Evolutionary conservation across 176 grass and related monocot genomes (phyloP), one percentile per base, ranked within the genome.

Genomic region (Avena atlantica): DNA sequence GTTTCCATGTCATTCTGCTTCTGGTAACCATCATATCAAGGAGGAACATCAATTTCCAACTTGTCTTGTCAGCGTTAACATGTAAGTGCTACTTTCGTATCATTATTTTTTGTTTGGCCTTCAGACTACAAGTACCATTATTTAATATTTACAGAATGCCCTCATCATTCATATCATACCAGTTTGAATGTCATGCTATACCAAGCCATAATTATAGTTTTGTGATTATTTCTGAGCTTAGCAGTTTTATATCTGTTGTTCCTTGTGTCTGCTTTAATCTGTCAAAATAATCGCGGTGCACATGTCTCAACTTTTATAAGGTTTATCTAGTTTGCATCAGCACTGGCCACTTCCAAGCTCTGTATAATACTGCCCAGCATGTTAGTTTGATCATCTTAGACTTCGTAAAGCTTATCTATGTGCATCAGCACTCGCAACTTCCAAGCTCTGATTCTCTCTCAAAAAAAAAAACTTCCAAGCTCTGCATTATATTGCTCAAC

Each of bases 1-100:
- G 53, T 48, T 93, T 98, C 52, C 90, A 95, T 90, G 36, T 79
- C 34, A 48, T 93, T 84, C 85, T 95, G 86, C 91, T 98, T 17
- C 68, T 98, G 58, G 83, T 89, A 85, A 93, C 92, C 61, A 89
- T 98, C 81, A 69, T 94, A 45, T 91, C 91, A 9, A 98, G 96
- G 91, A 95, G 90, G 87, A 95, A 90, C 66, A 25, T 98, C 52
- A 98, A 98, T 68, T 95, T 98, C 80, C 96, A 95, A 76, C 90
- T 98, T 59, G 86, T 88, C 40, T 60, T 97, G 37, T 97, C 95
- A 51, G 82, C 90, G 51, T 86, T 97, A 52, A 81, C 95, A 78
- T 92, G 92, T 97, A 79, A 89, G 95, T 89, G 49, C 20, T 58
- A 14, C 17, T 76, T 78, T 34, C 1, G 40, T 29, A 29, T 14